Percentiles rank a stretch among this genome's conserved stretches.
phyloP scores from a whole-genome alignment of 768 basidiomycete species.

The Ramaria rubella region DNA sequence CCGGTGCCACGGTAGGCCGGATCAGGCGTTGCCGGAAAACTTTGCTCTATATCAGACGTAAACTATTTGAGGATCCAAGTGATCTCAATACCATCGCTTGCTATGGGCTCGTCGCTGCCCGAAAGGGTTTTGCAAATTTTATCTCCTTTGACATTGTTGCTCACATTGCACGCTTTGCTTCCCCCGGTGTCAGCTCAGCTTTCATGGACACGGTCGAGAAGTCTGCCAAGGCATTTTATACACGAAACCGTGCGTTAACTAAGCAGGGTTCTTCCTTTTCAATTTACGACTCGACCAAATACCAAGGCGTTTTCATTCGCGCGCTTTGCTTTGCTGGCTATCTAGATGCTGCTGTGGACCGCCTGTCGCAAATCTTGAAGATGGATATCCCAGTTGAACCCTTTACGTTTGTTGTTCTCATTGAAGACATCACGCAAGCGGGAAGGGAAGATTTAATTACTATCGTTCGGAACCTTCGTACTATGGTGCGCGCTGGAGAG shows the following conservation, averaged over 20 bases:
- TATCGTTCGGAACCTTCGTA: not conserved
- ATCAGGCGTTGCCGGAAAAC: not conserved
- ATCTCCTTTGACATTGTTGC: not conserved
- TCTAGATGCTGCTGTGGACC: not conserved
- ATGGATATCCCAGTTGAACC: not conserved
- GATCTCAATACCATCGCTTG: constrained; percentile 10
- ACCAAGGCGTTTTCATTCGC: not conserved
- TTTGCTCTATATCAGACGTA: not conserved
- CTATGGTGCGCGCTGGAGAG: not conserved
- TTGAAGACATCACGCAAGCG: not conserved
- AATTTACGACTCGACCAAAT: constrained; percentile 1
- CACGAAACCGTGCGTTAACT: not conserved
- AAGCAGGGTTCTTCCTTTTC: not conserved
- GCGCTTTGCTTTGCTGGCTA: constrained; percentile 4
- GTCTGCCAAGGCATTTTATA: not conserved
- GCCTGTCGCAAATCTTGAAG: not conserved
- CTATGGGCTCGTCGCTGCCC: not conserved
- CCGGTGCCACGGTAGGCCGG: not conserved
- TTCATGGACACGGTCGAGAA: not conserved
- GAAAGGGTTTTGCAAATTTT: constrained; percentile 5
- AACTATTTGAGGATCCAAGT: constrained; percentile 1
- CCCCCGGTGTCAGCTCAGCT: constrained; percentile 1
- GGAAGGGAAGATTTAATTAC: not conserved
- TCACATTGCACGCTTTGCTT: constrained; percentile 9
- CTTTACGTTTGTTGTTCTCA: constrained; percentile 5